Evolutionary conservation across 1,284 basidiomycete genomes (phyloP), one percentile per base, ranked within the genome.

Genomic region (Papiliotrema nemorosa): DNA sequence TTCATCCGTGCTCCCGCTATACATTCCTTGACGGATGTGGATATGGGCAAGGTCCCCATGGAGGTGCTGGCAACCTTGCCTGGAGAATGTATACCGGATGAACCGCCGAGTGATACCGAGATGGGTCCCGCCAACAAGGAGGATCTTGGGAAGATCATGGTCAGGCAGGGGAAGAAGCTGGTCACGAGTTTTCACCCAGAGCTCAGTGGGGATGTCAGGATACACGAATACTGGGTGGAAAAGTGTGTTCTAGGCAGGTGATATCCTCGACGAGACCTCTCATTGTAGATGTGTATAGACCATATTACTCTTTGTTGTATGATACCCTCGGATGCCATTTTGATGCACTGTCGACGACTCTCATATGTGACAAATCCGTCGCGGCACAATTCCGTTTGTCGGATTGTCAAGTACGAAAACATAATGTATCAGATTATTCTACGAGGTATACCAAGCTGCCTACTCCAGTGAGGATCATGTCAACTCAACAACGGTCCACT

Each of bases 101-200:
- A 61, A n/a, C 70, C 73, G 9, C 67, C 70, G 1, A 51, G 45
- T 0, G 77, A 72, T 42, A 53, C 56, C 4, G 58, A 59, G 1
- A 57, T 74, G 20, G 73, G 73, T 29, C 46, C 55, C 16, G 56
- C 70, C 1, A 67, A 69, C 38, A 42, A 38, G 14, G 71, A 56
- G 37, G 84, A 82, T 63, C 79, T 81, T 49, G 83, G 79, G 59
- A 85, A 90, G 53, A 93, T 97, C 44, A 93, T 92, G 22, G 74
- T 96, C 16, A 81, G 85, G 12, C 90, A 96, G 70, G 91, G 91
- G 18, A 79, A 79, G 35, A 85, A 92, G 66, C 77, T 97, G 46
- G 80, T 92, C 26, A 94, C 92, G 2, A 89, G 85, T 2, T 97
- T 97, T 78, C 94, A 97, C 67, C 94, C 94, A 0, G 94, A 97